Evolutionary conservation across 352 stramenopile species (phyloP).

Genomic region (Globisporangium spiculum): DNA sequence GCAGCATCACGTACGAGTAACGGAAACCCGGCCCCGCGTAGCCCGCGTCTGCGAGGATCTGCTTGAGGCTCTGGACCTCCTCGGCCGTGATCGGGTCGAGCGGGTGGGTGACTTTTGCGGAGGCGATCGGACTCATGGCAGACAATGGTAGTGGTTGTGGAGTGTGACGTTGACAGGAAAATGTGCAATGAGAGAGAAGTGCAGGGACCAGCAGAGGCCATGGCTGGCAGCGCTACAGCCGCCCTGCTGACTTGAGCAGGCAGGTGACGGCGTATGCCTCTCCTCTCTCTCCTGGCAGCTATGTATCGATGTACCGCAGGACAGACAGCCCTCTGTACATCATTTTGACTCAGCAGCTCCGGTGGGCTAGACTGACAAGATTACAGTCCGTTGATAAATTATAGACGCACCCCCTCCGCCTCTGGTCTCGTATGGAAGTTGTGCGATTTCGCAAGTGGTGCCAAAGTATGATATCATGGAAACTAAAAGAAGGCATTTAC

Average conservation of each 20-base stretch:
- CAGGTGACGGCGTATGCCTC: neutral
- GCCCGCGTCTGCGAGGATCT: constrained; percentile 38
- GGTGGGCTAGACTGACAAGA: too few relatives aligned
- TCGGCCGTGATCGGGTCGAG: constrained; percentile 45
- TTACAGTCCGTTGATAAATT: too few relatives aligned
- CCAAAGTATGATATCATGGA: too few relatives aligned
- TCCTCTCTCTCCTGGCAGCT: neutral
- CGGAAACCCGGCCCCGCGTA: constrained; percentile 31
- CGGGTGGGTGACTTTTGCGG: constrained; percentile 24
- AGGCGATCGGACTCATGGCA: neutral
- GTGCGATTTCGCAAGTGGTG: too few relatives aligned
- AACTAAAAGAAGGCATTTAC: too few relatives aligned
- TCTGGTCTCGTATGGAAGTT: too few relatives aligned
- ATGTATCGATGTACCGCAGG: neutral
- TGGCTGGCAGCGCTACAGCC: neutral
- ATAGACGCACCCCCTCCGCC: too few relatives aligned
- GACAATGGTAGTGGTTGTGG: neutral
- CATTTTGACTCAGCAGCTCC: too few relatives aligned
- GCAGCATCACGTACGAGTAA: constrained; percentile 55
- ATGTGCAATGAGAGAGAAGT: constrained; percentile 12
- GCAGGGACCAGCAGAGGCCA: too few relatives aligned
- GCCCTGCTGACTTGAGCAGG: neutral
- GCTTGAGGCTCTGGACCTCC: constrained; percentile 41
- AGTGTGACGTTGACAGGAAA: constrained; percentile 5
- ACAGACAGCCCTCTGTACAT: neutral